phyloP scores from a whole-genome alignment of 805 yeast genomes.

The Pichia cephalocereana region DNA sequence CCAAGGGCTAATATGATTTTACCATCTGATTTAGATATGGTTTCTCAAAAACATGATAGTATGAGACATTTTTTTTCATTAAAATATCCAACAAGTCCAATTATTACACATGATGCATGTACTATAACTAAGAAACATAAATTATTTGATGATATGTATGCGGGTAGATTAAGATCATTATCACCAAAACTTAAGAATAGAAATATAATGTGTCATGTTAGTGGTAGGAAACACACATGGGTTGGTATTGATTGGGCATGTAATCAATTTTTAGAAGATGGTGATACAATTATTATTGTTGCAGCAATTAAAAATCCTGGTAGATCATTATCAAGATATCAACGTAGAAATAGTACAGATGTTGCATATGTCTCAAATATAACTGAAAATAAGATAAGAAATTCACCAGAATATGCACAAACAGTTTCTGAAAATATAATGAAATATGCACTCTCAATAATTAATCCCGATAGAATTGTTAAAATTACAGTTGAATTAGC shows the following conservation, averaged over 20 bases:
- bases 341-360: constrained; percentile 13
- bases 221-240: constrained; percentile 76
- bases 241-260: constrained; percentile 68
- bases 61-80: constrained; percentile 7
- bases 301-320: constrained; percentile 36
- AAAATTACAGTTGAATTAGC: constrained; percentile 53
- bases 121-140: constrained; percentile 39
- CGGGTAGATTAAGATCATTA: constrained; percentile 24
- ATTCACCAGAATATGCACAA: constrained; percentile 39
- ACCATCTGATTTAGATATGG: constrained; percentile 1
- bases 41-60: neutral
- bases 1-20: constrained; percentile 9
- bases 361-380: constrained; percentile 9
- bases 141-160: constrained; percentile 38
- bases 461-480: constrained; percentile 37
- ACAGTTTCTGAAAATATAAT: constrained; percentile 39
- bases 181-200: constrained; percentile 38
- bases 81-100: constrained; percentile 28
- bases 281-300: constrained; percentile 58
- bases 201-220: constrained; percentile 51
- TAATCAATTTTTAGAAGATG: constrained; percentile 43
- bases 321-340: constrained; percentile 15
- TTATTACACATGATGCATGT: constrained; percentile 31
- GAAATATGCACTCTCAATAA: constrained; percentile 40
- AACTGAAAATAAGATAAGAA: constrained; percentile 29